phyloP scores from a whole-genome alignment of 768 basidiomycete species.

The Pleurotus tuoliensis region DNA sequence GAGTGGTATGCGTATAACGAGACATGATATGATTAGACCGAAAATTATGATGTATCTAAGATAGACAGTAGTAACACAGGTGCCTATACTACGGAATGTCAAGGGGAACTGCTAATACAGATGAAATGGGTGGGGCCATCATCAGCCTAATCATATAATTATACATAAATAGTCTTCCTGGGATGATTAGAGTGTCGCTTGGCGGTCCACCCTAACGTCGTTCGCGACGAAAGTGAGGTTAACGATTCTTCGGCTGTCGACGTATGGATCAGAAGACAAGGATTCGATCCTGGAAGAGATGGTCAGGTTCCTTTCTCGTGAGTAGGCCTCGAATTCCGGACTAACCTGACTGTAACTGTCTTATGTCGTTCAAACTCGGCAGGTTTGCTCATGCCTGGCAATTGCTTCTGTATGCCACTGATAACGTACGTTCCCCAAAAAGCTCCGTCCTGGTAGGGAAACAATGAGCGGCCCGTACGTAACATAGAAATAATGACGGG shows the following conservation, averaged over 20 bases:
- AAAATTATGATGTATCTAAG: not conserved
- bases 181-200: slow-evolving; percentile 8
- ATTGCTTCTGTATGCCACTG: slow-evolving; percentile 38
- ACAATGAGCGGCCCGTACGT: slow-evolving; percentile 5
- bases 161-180: not conserved
- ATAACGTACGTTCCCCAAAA: slow-evolving; percentile 51
- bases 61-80: not conserved
- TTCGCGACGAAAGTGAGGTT: slow-evolving; percentile 44
- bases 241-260: slow-evolving; percentile 48
- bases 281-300: slow-evolving; percentile 35
- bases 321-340: not conserved
- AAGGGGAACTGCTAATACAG: not conserved
- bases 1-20: too few species aligned
- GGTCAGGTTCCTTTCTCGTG: not conserved
- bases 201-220: slow-evolving; percentile 32
- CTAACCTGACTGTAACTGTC: slow-evolving; percentile 47
- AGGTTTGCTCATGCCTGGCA: slow-evolving; percentile 27
- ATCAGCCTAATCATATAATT: not conserved
- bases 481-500: not conserved
- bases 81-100: not conserved
- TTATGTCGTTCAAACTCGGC: slow-evolving; percentile 46
- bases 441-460: slow-evolving; percentile 35
- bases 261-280: slow-evolving; percentile 24
- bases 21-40: too few species aligned
- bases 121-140: too few species aligned